Evolutionary conservation across 306 rosid genomes (phyloP).

Genomic region (Prunus fruticosa): DNA sequence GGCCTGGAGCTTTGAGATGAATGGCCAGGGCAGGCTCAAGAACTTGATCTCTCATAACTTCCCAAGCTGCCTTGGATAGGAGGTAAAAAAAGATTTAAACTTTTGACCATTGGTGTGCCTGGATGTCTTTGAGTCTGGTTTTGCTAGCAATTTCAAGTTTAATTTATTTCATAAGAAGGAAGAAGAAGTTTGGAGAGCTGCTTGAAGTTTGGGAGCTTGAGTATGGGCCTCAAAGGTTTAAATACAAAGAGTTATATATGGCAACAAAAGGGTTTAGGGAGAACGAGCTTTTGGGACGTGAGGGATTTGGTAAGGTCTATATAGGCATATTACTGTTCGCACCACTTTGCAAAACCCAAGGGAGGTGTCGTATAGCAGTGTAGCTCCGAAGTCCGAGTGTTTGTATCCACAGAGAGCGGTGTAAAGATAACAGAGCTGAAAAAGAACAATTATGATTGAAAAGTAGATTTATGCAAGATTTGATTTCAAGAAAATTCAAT

Average conservation of each 20-base stretch:
- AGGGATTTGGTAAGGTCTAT: slow-evolving; percentile 27
- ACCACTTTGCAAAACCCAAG: too few relatives aligned
- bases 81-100: background rate
- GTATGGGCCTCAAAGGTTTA: slow-evolving; percentile 12
- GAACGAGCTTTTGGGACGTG: slow-evolving; percentile 9
- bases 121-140: background rate
- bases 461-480: too few relatives aligned
- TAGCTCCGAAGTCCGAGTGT: too few relatives aligned
- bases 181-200: background rate
- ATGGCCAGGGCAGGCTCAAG: slow-evolving; percentile 14
- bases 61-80: background rate
- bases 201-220: slow-evolving; percentile 22
- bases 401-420: too few relatives aligned
- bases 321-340: slow-evolving; percentile 14
- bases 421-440: too few relatives aligned
- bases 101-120: background rate
- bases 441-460: too few relatives aligned
- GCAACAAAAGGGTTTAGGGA: slow-evolving; percentile 21
- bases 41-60: slow-evolving; percentile 1
- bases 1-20: slow-evolving; percentile 25
- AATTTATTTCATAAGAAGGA: background rate
- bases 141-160: background rate
- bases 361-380: too few relatives aligned
- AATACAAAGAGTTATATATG: slow-evolving; percentile 5
- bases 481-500: too few relatives aligned